Base-by-base conservation (phyloP, 2,329 filamentous ascomycete genomes). In the Fusarium zealandicum region DNA sequence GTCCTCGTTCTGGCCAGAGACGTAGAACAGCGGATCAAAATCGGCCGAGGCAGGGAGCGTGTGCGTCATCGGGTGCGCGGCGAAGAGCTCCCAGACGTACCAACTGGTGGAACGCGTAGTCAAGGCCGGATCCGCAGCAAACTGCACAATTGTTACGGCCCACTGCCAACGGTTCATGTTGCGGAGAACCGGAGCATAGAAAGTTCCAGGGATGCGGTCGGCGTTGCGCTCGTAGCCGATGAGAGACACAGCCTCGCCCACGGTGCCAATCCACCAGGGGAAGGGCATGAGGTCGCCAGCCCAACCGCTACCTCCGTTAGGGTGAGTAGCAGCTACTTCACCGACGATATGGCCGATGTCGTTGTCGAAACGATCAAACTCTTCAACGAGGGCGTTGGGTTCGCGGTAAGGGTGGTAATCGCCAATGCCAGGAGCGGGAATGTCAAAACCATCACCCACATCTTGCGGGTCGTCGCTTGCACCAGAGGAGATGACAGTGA, bases 221-320 rank as follows among this genome's bases (percentile, higher is more conserved):
- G 79, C 77, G 70, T 89, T 89, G 50, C 86, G 78, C 76, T 90
- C 87, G 25, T 83, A 82, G 14, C 85, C 83, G 57, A 89, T 78
- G 13, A 89, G 75, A 49, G 82, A 86, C n/a, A 90, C 78, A 18
- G 84, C 86, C 68, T 90, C 87, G 12, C 80, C 81, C 3, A 90
- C 82, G 8, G 81, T 76, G 20, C 84, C 85, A 42, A 83, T 81
- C 84, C 81, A 83, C 75, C 79, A 84, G 1, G 78, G 81, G 59
- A 76, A 83, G 30, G 73, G 69, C 62, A 75, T 76, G 41, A 80
- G 76, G 12, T 76, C 63, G 3, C 77, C 78, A 2, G 70, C 60
- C 75, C 78, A 83, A 57, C 75, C 74, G 14, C 71, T 78, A 5
- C 78, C 78, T n/a, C 80, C 79, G 56, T 83, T 83, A 22, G 78